Conservation (phyloP, 176 grass and related monocot species). For the Guadua angustifolia region DNA sequence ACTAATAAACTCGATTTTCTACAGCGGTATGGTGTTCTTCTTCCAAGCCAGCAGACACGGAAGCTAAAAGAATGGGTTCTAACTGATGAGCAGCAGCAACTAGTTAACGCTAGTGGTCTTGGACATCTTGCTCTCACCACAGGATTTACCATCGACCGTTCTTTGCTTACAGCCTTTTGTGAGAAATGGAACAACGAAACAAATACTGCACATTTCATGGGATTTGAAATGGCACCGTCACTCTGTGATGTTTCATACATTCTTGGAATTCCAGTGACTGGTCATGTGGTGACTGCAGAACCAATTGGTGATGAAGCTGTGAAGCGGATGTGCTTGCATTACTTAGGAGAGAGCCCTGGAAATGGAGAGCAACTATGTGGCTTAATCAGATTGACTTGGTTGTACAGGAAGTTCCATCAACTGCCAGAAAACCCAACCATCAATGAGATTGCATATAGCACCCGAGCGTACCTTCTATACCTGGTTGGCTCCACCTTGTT, state of each 20-base stretch:
- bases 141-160: conserved; percentile 65
- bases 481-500: conserved; percentile 65
- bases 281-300: conserved; percentile 53
- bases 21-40: conserved; percentile 61
- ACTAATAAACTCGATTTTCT: conserved; percentile 26
- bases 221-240: conserved; percentile 66
- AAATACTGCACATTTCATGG: conserved; percentile 65
- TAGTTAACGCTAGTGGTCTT: conserved; percentile 66
- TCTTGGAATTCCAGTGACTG: conserved; percentile 65
- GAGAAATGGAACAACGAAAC: conserved; percentile 69
- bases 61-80: conserved; percentile 70
- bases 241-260: conserved; percentile 63
- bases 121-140: conserved; percentile 69
- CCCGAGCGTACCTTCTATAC: conserved; percentile 64
- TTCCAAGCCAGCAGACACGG: conserved; percentile 68
- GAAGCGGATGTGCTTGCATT: conserved; percentile 58
- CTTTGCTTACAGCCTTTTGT: conserved; percentile 64
- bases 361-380: conserved; percentile 61
- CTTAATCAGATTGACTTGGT: conserved; percentile 67
- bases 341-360: conserved; percentile 60
- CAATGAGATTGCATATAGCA: conserved; percentile 58
- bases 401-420: conserved; percentile 61
- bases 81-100: conserved; percentile 54
- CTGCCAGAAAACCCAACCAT: conserved; percentile 55
- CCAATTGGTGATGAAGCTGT: conserved; percentile 68